Base-by-base conservation (phyloP, 1,139 yeast species). In the Yamadazyma sp. region DNA sequence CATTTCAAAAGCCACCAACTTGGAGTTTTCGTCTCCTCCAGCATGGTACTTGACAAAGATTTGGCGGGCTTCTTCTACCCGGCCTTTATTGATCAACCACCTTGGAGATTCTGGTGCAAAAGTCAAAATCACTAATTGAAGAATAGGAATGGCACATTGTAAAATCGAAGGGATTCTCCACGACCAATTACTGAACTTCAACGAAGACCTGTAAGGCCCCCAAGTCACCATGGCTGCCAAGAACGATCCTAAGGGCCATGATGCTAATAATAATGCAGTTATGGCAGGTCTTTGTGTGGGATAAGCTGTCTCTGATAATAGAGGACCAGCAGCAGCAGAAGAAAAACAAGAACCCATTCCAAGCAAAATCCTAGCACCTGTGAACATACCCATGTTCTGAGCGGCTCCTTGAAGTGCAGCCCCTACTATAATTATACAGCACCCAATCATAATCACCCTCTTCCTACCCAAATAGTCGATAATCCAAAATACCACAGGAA, bases 231-330 rank as follows among this genome's bases (percentile, higher is more conserved):
- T 67, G 2, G 83, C 76, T 3, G 82, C 81, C 33, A 78, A 47
- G 21, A 73, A 54, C 8, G 82, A 74, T 33, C 84, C 84, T 31
- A 76, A 49, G 69, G 55, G 64, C 73, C 76, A 73, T 58, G 53
- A 80, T 50, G 33, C 71, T 60, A 72, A 73, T 53, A 67, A 76
- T 29, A 66, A 54, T 16, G 76, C 61, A 20, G 81, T 74, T 26
- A 62, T 50, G 17, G 62, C 59, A 14, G 68, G 69, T 53, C 84
- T 62, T 45, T 70, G 76, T 13, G 71, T 69, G 20, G 77, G 77
- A 39, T 72, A 73, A 27, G 73, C 62, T 10, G 59, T 52, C 45
- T 72, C 77, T 3, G 73, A 58, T 38, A 71, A 60, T 42, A 64
- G 58, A 0, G 70, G 46, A 9, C 68, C 65, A 7, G 78, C 64